Conservation (phyloP, 1,139 yeast genomes). For the Geotrichum fermentans region DNA sequence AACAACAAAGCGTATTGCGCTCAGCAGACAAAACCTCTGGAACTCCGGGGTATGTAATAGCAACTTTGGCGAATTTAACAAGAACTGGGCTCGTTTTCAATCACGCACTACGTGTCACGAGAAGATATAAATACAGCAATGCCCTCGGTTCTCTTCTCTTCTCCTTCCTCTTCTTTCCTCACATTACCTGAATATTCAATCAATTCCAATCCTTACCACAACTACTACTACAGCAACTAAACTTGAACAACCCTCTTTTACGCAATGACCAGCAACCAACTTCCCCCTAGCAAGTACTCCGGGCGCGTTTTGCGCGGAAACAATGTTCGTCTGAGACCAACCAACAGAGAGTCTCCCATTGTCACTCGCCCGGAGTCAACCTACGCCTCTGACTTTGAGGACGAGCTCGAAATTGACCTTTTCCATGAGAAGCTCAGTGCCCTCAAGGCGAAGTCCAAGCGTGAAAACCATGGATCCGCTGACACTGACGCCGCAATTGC, state of each 20-base stretch:
- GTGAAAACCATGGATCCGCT: conserved; percentile 15
- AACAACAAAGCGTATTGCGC: too few species aligned
- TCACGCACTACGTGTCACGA: neutral
- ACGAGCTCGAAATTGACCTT: conserved; percentile 15
- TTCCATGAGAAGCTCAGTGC: conserved; percentile 14
- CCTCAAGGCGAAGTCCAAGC: conserved; percentile 11
- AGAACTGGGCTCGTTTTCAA: too few species aligned
- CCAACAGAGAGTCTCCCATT: conserved; percentile 5
- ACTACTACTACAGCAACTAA: neutral
- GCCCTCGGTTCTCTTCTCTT: neutral
- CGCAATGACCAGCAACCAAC: neutral
- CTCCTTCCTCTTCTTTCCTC: neutral
- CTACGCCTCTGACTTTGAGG: conserved; percentile 14
- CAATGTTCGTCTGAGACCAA: neutral
- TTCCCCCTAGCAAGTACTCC: conserved; percentile 1
- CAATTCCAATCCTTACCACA: neutral
- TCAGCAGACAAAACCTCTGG: too few species aligned
- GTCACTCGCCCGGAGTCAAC: conserved; percentile 10
- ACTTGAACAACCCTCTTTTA: too few species aligned
- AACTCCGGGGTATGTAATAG: too few species aligned
- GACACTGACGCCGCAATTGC: conserved; percentile 10
- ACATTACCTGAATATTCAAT: neutral
- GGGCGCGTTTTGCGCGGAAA: conserved; percentile 3
- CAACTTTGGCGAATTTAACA: too few species aligned
- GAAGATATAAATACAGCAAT: conserved; percentile 1